Base-by-base conservation (phyloP, 2,329 filamentous ascomycete genomes). In the Claviceps paspali region DNA sequence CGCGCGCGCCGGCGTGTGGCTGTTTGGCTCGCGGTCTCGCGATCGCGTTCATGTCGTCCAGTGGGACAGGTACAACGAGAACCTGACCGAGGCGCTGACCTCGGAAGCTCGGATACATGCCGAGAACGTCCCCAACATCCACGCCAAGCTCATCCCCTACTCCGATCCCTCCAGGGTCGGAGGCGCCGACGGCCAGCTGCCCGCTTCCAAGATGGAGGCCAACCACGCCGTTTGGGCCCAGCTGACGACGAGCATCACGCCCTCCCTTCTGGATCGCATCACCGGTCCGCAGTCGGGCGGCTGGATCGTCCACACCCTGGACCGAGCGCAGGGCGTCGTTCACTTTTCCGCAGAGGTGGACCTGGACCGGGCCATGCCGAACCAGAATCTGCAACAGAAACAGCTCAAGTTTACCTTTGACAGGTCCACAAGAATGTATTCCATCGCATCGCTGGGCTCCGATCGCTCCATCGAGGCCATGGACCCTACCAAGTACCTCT, bases 21-120 rank as follows among this genome's bases (percentile, higher is more conserved):
- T 77, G 38, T 52, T 63, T 30, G 60, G 61, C 0, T 53, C 51
- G 1, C 47, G 51, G 9, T 42, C 42, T 3, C 37, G 29, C 19
- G 46, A 57, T 11, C 51, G 49, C 4, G 55, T 65, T 15, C 61
- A 64, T 39, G 60, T 70, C 21, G 61, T 69, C 48, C 62, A 67
- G 46, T 76, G 71, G 74, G 65, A 77, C 48, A 56, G 50, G 21
- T 68, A 65, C 48, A 66, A 68, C 46, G 73, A 78, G 47, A 57
- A 66, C 3, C 54, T 78, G 2, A 56, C 57, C 23, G 63, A 70
- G n/a, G 61, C 69, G 19, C 53, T 61, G 52, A 48, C 45, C 8
- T 49, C 56, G n/a, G 68, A 72, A 47, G 57, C 59, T 12, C 59
- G 57, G 12, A 60, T 64, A 19, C 63, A 68, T 40, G 57, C 55